A percentile compares a stretch with the other conserved stretches of the same genome.
phyloP scores from a whole-genome alignment of 148 eudicot genomes.

The Rhododendron ferrugineum region DNA sequence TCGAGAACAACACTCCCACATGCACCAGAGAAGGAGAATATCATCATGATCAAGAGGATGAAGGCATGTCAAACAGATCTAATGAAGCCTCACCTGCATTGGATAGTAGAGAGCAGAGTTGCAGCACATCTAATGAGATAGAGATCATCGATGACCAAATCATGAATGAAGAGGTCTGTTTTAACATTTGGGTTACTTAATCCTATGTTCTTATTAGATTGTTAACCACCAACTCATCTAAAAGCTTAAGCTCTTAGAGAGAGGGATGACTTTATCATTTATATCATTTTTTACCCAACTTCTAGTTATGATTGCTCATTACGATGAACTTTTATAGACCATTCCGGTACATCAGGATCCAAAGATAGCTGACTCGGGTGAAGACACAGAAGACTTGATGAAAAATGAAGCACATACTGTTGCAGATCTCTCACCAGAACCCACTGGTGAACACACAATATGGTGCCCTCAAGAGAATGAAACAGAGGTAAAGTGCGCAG shows the following conservation, averaged over 20 bases:
- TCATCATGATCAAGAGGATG: slow-evolving; percentile 7
- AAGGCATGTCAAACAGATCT: background rate
- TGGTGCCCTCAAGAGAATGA: slow-evolving; percentile 2
- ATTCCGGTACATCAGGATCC: background rate
- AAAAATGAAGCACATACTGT: background rate
- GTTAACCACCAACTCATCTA: background rate
- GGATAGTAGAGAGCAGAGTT: slow-evolving; percentile 1
- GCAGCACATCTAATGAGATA: background rate
- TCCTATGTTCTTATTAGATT: background rate
- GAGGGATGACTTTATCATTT: background rate
- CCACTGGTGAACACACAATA: background rate
- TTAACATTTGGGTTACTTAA: background rate
- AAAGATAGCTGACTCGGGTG: background rate
- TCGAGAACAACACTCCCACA: background rate
- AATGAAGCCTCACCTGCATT: slow-evolving; percentile 3
- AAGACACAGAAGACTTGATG: background rate
- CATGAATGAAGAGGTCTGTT: slow-evolving; percentile 7
- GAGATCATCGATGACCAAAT: background rate
- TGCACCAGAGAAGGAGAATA: slow-evolving; percentile 6
- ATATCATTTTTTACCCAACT: background rate
- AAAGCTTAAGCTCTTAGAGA: background rate
- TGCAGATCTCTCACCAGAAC: background rate
- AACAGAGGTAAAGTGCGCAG: background rate
- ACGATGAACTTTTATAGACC: background rate
- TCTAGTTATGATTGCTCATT: background rate